Evolutionary conservation across 2,329 filamentous ascomycete genomes (phyloP), one percentile per base, ranked within the genome.

Genomic region (Monilinia vaccinii-corymbosi): DNA sequence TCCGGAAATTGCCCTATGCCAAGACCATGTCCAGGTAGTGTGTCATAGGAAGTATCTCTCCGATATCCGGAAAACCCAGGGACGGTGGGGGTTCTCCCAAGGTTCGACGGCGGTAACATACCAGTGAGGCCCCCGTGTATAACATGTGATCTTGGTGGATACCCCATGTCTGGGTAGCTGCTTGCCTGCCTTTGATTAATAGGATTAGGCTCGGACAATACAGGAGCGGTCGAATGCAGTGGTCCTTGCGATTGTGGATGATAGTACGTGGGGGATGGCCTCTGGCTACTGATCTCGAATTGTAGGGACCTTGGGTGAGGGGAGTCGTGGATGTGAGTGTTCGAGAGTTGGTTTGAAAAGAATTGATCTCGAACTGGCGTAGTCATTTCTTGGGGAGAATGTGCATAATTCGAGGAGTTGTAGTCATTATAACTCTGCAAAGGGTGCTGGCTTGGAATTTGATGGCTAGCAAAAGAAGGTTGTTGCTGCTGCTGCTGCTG

Each of bases 361-460:
- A 46, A 48, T 21, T 60, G 58, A 34, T 60, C 58, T 34, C 58
- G 58, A 34, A 56, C 42, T 2, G 58, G 51, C 23, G 50, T 60
- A 47, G 50, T 60, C 48, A 56, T 34, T 28, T 48, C 34, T 48
- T 56, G 50, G 21, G 58, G 58, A 31, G 58, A 60, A 32, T 56
- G 58, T 23, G 58, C 51, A 48, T 60, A 60, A 36, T 59, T 59
- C 4, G 57, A 59, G 16, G 36, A 53, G 23, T 52, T 58, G 28
- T 52, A 55, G 11, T 59, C 57, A 48, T 46, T 56, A 47, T 60
- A 60, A 25, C 31, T 56, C 32, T 48, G 45, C 44, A 49, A 14
- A 31, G 53, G 58, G 25, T 55, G 23, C 21, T 56, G 58, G 21
- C 32, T 45, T 45, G 50, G 23, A 23, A 60, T 18, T 40, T 56